Evolutionary conservation across 208 protist genomes (phyloP).

Genomic region (Leishmania braziliensis): DNA sequence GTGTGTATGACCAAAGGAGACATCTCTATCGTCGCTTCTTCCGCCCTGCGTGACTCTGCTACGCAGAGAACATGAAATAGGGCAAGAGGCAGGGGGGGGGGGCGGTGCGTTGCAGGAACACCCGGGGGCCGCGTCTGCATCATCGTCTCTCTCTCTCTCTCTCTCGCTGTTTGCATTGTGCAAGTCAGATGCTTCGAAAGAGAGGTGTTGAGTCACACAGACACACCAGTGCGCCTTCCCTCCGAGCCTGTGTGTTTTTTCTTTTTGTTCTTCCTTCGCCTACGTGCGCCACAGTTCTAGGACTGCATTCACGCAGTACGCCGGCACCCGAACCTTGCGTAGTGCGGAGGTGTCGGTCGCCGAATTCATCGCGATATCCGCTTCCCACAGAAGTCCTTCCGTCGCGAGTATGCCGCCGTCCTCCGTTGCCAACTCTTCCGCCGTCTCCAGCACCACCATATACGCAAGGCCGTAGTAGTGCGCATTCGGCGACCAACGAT

Average conservation of each 20-base stretch:
- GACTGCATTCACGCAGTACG: conserved; percentile 45
- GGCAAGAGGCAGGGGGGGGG: not conserved
- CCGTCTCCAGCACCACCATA: conserved; percentile 52
- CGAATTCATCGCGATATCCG: conserved; percentile 11
- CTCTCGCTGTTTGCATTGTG: not conserved
- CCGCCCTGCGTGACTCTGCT: not conserved
- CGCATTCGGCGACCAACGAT: conserved; percentile 59
- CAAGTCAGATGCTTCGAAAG: not conserved
- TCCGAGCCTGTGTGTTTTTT: not conserved
- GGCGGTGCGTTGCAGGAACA: not conserved
- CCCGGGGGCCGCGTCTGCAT: not conserved
- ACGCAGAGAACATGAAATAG: not conserved
- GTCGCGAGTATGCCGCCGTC: conserved; percentile 12
- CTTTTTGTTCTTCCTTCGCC: not conserved
- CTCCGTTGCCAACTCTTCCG: conserved; percentile 14
- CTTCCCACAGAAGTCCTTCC: conserved; percentile 19
- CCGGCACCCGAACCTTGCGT: conserved; percentile 9
- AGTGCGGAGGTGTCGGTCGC: conserved; percentile 1
- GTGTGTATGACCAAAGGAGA: not conserved
- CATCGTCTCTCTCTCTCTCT: not conserved
- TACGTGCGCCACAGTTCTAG: conserved; percentile 44
- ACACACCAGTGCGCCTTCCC: not conserved
- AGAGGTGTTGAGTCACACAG: not conserved
- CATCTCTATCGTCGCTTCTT: not conserved
- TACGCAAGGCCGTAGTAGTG: conserved; percentile 78